Evolutionary conservation across 2,329 filamentous ascomycete species (phyloP).

Genomic region (Tolypocladium tropicale): DNA sequence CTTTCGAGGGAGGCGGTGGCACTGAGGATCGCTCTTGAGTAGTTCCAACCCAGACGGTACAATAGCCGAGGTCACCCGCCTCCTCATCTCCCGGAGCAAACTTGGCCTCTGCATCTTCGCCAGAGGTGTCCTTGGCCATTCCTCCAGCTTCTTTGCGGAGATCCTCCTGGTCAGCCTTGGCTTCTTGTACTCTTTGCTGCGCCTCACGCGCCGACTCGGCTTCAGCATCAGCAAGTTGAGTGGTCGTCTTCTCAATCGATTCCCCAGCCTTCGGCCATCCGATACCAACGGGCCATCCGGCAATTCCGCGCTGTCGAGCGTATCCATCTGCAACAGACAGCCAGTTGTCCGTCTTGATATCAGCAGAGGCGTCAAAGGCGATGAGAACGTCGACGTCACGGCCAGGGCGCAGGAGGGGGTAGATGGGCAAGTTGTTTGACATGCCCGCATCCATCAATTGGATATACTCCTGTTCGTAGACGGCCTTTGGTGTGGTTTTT

Average conservation of each 20-base stretch:
- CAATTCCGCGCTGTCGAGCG: constrained; percentile 77
- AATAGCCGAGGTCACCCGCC: constrained; percentile 67
- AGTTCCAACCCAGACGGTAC: constrained; percentile 89
- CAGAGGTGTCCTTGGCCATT: constrained; percentile 10
- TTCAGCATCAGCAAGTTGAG: constrained; percentile 57
- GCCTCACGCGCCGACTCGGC: constrained; percentile 50
- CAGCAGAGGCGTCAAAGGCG: constrained; percentile 89
- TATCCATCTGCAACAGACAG: constrained; percentile 90
- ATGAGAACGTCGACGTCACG: constrained; percentile 83
- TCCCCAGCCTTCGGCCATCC: constrained; percentile 71
- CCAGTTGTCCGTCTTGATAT: constrained; percentile 93
- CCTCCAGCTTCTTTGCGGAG: constrained; percentile 14
- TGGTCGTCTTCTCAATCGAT: constrained; percentile 46
- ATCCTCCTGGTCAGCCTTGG: constrained; percentile 36
- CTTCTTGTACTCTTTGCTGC: constrained; percentile 51
- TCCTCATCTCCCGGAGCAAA: constrained; percentile 32
- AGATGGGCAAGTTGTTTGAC: constrained; percentile 96
- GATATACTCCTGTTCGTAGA: constrained; percentile 61
- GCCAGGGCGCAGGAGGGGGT: constrained; percentile 81
- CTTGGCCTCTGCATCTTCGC: constrained; percentile 20
- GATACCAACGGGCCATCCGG: constrained; percentile 90
- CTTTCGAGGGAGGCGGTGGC: constrained; percentile 40
- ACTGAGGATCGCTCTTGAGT: constrained; percentile 58
- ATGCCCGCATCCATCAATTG: constrained; percentile 95
- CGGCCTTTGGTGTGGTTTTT: constrained; percentile 64